Percentiles rank a stretch among this genome's conserved stretches.
These are phyloP conservation scores for Incumbomyces lentus DNA, from an alignment of 2,329 filamentous ascomycete genomes.

Conservation along the genomic window DNA sequence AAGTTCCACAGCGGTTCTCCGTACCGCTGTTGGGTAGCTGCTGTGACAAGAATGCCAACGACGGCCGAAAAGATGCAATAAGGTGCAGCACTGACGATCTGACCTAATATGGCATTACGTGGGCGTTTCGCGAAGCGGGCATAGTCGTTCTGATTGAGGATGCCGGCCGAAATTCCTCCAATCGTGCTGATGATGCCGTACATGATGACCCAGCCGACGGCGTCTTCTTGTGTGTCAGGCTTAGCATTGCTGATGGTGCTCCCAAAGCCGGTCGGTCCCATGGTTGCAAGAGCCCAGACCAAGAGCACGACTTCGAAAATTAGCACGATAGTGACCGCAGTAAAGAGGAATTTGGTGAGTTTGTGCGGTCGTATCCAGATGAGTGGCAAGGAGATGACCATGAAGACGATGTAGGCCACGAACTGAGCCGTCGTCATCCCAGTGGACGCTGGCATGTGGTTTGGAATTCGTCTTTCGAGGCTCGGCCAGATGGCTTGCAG, in stretches of 20 bases:
- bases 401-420: constrained; percentile 37
- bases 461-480: constrained; percentile 33
- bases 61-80: constrained; percentile 31
- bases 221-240: constrained; percentile 9
- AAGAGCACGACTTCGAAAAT: constrained; percentile 30
- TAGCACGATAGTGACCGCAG: constrained; percentile 31
- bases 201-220: constrained; percentile 13
- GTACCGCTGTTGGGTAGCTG: constrained; percentile 27
- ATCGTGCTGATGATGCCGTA: constrained; percentile 33
- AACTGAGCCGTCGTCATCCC: constrained; percentile 34
- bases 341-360: constrained; percentile 34
- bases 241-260: constrained; percentile 13
- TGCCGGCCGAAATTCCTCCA: constrained; percentile 35
- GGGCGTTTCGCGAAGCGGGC: constrained; percentile 21
- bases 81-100: constrained; percentile 29
- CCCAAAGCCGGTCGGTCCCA: constrained; percentile 25
- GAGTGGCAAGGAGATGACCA: constrained; percentile 34
- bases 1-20: constrained; percentile 34
- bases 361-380: constrained; percentile 37
- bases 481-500: constrained; percentile 37
- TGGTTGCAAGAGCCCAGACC: constrained; percentile 28
- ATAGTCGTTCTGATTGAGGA: constrained; percentile 38
- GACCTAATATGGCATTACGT: constrained; percentile 24
- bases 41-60: constrained; percentile 30
- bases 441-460: constrained; percentile 25